Base-by-base conservation (phyloP, 331 rosid genomes). In the Spiraea crenata region DNA sequence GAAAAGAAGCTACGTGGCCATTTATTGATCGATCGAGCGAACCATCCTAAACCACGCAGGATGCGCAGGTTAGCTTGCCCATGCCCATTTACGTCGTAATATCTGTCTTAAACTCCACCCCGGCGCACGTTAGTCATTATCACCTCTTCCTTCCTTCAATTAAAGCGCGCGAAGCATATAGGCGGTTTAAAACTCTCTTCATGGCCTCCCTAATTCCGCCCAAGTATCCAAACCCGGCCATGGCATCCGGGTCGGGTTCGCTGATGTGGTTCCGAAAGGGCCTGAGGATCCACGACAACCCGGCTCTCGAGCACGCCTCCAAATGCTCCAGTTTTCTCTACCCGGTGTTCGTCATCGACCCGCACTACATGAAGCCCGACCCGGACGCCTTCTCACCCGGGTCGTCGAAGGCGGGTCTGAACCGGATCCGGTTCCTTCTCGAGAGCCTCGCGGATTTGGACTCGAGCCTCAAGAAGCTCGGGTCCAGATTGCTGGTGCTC, bases 211-310 rank as follows among this genome's bases (percentile, higher is more conserved):
- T 75, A 46, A 25, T 34, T 39, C 16, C 10, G 20, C 44, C 52
- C 34, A 64, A 34, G 58, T 16, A 31, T 39, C 45, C 56, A 7
- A 65, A 62, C 61, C 50, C 61, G 65, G 25, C 42, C 59, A 88
- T 81, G 89, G 75, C 77, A 15, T 57, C 83, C 64, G 88, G 87
- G 57, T 85, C 92, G 74, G 81, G 76, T 77, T 88, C 96, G 15
- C 58, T 93, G 8, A 51, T 93, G 59, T 93, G 96, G 97, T 93
- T 93, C 75, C 88, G 97, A 7, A 93, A 93, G 77, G 98, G 98
- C 12, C 77, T 93, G 12, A 76, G 98, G 83, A 87, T 93, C 80
- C 98, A 90, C 67, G 95, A 93, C 76, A 93, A 93, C 74, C 96
- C 91, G 40, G 98, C 98, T 2, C 97, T 93, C 13, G 87, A 88